Percentiles rank a stretch among this genome's conserved stretches.
These are phyloP conservation scores for Dictyostelium capitatum DNA, from an alignment of 78 protist species.

Conservation along the genomic window DNA sequence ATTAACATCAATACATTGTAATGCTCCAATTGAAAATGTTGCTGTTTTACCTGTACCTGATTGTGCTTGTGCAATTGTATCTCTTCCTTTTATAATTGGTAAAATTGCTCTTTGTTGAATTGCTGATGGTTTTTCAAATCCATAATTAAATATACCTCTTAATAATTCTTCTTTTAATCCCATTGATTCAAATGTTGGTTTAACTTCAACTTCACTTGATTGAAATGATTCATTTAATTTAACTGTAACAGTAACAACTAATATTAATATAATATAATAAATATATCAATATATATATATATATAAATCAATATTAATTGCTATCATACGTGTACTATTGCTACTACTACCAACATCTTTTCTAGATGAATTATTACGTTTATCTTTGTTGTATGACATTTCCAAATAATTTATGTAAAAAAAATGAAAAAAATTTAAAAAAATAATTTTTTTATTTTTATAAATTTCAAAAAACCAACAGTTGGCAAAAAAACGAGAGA, in stretches of 20 bases:
- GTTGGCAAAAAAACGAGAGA: too few species aligned
- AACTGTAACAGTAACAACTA: background rate
- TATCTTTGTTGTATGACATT: conserved; percentile 19
- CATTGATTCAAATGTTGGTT: conserved; percentile 95
- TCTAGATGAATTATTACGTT: background rate
- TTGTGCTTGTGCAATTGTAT: conserved; percentile 99
- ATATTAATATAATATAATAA: background rate
- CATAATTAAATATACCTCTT: conserved; percentile 96
- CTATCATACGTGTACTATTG: too few species aligned
- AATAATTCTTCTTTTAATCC: conserved; percentile 92
- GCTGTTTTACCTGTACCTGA: conserved; percentile 99
- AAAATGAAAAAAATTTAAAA: background rate
- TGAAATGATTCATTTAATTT: conserved; percentile 14
- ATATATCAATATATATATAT: background rate
- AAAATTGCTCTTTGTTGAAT: conserved; percentile 99
- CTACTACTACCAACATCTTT: background rate
- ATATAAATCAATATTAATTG: too few species aligned
- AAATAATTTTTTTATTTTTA: background rate
- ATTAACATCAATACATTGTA: conserved; percentile 92
- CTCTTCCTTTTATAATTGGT: conserved; percentile 97
- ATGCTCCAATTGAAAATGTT: conserved; percentile 91
- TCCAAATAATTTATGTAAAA: background rate
- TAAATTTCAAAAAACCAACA: too few species aligned
- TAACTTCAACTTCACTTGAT: conserved; percentile 63
- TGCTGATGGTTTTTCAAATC: conserved; percentile 99